Percentiles rank a stretch among this genome's conserved stretches.
Conservation (phyloP, 495 filamentous ascomycete species). For the Penicillium manginii region DNA sequence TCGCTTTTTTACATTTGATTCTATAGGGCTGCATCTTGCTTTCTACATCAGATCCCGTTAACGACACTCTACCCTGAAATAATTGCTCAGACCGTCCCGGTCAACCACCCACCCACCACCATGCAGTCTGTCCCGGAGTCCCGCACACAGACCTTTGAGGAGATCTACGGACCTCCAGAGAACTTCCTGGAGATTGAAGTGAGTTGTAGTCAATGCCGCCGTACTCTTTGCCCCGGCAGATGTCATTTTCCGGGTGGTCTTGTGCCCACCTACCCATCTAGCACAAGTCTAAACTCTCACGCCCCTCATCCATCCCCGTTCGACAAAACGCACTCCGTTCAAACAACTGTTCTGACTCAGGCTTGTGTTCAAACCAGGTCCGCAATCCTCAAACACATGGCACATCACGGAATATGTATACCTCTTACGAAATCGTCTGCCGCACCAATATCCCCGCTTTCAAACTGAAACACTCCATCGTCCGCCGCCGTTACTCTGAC, state of each 20-base stretch:
- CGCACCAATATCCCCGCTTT: conserved; percentile 98
- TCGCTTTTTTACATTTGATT: not conserved
- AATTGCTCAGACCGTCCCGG: not conserved
- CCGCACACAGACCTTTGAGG: conserved; percentile 93
- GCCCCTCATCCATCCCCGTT: not conserved
- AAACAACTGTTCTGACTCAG: not conserved
- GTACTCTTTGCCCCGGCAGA: too few species aligned
- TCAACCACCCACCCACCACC: conserved; percentile 34
- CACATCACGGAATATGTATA: conserved; percentile 95
- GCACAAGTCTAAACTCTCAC: conserved; percentile 6
- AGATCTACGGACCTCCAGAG: conserved; percentile 98
- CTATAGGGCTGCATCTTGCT: not conserved
- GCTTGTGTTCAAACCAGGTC: conserved; percentile 59
- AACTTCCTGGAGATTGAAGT: conserved; percentile 99
- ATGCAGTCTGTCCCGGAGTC: conserved; percentile 85
- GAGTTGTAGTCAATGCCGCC: conserved; percentile 22
- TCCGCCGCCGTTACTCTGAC: conserved; percentile 93
- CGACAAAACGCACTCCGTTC: not conserved
- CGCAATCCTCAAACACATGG: conserved; percentile 94
- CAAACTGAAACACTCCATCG: conserved; percentile 83
- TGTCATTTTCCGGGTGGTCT: conserved; percentile 5
- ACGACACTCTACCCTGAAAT: not conserved
- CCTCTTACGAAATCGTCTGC: conserved; percentile 96
- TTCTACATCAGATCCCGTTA: not conserved
- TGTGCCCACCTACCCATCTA: conserved; percentile 14